A percentile compares a stretch with the other conserved stretches of the same genome.
Conservation (phyloP, 495 filamentous ascomycete genomes). For the Neurospora tetrasperma region DNA sequence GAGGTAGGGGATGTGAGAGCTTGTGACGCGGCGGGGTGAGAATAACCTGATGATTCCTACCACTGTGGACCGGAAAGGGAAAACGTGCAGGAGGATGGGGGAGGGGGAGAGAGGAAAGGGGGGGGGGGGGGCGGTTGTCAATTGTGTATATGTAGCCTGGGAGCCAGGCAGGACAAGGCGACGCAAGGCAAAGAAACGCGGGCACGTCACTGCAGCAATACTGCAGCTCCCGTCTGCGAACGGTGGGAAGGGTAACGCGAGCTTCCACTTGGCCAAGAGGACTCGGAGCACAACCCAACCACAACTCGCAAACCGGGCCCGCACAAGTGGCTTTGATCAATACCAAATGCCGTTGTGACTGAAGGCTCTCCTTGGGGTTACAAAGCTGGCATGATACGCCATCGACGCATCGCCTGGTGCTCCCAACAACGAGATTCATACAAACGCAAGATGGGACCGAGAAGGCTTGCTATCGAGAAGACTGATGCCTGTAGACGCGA, state of each 20-base stretch:
- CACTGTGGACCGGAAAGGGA: slow-evolving; percentile 28
- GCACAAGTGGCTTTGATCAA: slow-evolving; percentile 14
- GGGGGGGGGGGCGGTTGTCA: slow-evolving; percentile 15
- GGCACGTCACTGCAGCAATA: slow-evolving; percentile 30
- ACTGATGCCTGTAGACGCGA: neutral
- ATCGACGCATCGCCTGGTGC: slow-evolving; percentile 30
- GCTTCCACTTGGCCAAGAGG: slow-evolving; percentile 9
- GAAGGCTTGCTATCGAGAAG: neutral
- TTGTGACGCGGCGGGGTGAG: slow-evolving; percentile 21
- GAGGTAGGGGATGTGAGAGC: slow-evolving; percentile 1
- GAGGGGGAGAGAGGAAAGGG: slow-evolving; percentile 15
- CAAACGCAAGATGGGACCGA: slow-evolving; percentile 1
- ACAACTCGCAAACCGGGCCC: slow-evolving; percentile 4
- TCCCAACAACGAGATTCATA: slow-evolving; percentile 16
- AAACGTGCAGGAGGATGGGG: slow-evolving; percentile 30
- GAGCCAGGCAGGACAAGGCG: slow-evolving; percentile 21
- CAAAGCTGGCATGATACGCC: slow-evolving; percentile 31
- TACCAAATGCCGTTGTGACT: slow-evolving; percentile 15
- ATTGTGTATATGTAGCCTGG: slow-evolving; percentile 17
- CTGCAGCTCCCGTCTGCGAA: slow-evolving; percentile 16
- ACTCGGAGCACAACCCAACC: slow-evolving; percentile 9
- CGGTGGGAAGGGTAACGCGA: slow-evolving; percentile 16
- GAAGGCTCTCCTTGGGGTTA: slow-evolving; percentile 15
- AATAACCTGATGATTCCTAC: slow-evolving; percentile 16
- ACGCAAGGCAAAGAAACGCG: slow-evolving; percentile 29